Evolutionary conservation across 2,329 filamentous ascomycete genomes (phyloP).

Genomic region (Colletotrichum sp.): DNA sequence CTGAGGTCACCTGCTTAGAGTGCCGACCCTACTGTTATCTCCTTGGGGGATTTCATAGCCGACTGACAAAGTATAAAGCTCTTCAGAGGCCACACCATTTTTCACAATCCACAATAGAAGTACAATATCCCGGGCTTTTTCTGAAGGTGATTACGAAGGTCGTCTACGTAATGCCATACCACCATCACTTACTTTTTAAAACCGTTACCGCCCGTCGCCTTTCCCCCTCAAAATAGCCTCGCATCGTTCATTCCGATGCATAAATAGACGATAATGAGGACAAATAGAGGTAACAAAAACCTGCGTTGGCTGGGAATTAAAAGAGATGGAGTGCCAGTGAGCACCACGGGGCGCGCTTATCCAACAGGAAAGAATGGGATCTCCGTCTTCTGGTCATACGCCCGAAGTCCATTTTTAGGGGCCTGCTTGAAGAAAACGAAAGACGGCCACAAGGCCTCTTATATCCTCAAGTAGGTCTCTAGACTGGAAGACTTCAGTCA

Average conservation of each 20-base stretch:
- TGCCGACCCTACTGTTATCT: rapidly evolving
- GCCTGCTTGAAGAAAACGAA: not conserved
- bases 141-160: not conserved
- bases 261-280: not conserved
- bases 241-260: rapidly evolving
- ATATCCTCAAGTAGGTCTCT: not conserved
- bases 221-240: not conserved
- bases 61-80: not conserved
- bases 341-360: not conserved
- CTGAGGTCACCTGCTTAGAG: rapidly evolving
- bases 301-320: no score
- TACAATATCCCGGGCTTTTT: not conserved
- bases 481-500: not conserved
- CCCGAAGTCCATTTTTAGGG: no score
- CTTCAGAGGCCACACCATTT: rapidly evolving
- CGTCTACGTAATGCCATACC: not conserved
- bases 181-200: rapidly evolving
- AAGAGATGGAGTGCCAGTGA: not conserved
- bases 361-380: not conserved
- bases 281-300: not conserved
- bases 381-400: not conserved
- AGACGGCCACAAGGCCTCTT: not conserved
- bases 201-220: not conserved
- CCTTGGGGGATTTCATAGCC: rapidly evolving
- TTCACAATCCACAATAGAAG: not conserved